Conservation (phyloP, 2,329 filamentous ascomycete species). For the Botrytis fragariae region DNA sequence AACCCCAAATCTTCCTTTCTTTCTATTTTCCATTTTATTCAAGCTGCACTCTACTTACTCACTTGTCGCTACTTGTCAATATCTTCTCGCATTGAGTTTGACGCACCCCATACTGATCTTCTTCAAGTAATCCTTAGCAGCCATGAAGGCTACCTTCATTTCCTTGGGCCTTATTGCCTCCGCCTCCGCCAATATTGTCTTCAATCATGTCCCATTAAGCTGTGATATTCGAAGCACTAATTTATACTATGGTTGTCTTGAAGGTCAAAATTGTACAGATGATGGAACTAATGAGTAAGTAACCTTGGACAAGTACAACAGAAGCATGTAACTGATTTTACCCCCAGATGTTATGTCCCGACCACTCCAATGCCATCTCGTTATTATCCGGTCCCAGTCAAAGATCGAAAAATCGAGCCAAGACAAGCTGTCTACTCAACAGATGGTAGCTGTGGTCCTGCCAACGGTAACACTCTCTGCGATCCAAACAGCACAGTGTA, state of each 20-base stretch:
- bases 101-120: constrained; percentile 10
- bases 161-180: constrained; percentile 39
- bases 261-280: constrained; percentile 34
- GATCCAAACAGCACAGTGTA: constrained; percentile 46
- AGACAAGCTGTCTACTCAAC: constrained; percentile 44
- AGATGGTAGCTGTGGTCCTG: constrained; percentile 40
- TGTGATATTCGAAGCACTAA: constrained; percentile 40
- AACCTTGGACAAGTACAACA: too few relatives aligned
- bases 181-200: constrained; percentile 48
- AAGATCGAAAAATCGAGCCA: constrained; percentile 19
- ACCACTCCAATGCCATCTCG: constrained; percentile 16
- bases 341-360: constrained; percentile 31
- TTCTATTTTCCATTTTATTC: neutral
- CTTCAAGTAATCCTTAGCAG: constrained; percentile 23
- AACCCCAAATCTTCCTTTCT: too few relatives aligned
- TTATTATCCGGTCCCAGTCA: constrained; percentile 2
- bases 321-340: constrained; percentile 5
- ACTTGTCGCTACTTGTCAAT: neutral
- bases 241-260: constrained; percentile 37
- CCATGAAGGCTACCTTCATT: constrained; percentile 34
- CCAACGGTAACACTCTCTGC: constrained; percentile 37
- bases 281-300: constrained; percentile 30
- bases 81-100: neutral
- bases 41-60: neutral
- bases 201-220: constrained; percentile 45